Percentiles rank a stretch among this genome's conserved stretches.
Conservation (phyloP, 2,329 filamentous ascomycete species). For the Talaromyces piceae region DNA sequence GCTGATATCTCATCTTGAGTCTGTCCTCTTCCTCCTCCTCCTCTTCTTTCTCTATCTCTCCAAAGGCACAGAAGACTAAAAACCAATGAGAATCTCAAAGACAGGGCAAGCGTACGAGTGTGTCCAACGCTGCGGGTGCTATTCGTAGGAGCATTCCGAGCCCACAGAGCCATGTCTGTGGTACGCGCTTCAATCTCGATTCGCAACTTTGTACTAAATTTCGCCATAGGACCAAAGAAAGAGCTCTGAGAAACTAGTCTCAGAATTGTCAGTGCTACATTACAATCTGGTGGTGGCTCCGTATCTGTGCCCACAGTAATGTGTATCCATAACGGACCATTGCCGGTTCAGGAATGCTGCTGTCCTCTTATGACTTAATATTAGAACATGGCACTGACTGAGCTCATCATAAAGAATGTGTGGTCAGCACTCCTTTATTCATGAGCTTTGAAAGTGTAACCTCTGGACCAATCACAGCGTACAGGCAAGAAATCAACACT, state of each 20-base stretch:
- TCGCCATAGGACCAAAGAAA: not conserved
- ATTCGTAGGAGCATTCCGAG: not conserved
- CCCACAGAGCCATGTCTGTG: not conserved
- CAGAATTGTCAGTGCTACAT: not conserved
- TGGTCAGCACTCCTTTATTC: not conserved
- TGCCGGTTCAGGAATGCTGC: not conserved
- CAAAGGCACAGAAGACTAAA: not conserved
- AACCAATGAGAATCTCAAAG: not conserved
- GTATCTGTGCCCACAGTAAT: not conserved
- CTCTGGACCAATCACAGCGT: not conserved
- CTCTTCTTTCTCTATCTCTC: not conserved
- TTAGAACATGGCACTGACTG: not conserved
- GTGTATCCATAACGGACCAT: not conserved
- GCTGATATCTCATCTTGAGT: not conserved
- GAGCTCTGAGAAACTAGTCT: not conserved
- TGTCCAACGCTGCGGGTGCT: not conserved
- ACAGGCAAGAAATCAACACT: not conserved
- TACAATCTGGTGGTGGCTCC: not conserved
- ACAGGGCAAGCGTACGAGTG: not conserved
- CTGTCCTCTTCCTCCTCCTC: not conserved
- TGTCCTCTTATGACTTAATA: not conserved
- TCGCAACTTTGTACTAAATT: not conserved
- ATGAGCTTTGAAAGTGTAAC: not conserved
- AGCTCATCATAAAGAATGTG: not conserved
- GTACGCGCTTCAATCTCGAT: not conserved